Evolutionary conservation across 805 yeast species (phyloP).

Genomic region (Saccharomycopsis olivae): DNA sequence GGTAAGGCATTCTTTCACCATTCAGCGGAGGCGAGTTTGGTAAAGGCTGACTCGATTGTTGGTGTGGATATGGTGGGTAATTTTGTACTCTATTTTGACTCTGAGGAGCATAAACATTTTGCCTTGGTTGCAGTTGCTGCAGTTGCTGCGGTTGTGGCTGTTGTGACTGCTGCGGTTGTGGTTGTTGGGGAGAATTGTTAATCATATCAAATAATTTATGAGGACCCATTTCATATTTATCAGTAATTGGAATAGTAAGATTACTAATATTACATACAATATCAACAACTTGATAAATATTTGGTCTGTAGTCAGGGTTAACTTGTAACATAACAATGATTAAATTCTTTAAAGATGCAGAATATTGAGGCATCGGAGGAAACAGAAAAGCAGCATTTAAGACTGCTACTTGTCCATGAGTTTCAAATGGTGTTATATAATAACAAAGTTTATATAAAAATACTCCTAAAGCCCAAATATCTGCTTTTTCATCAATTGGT

Average conservation of each 20-base stretch:
- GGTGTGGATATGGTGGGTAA: no score
- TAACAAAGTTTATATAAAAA: conserved; percentile 69
- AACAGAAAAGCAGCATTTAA: conserved; percentile 43
- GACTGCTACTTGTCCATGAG: conserved; percentile 47
- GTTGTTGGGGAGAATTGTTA: background rate
- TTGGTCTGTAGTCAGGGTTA: conserved; percentile 66
- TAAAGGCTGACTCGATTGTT: no score
- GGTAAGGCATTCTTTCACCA: background rate
- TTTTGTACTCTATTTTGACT: background rate
- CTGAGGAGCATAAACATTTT: background rate
- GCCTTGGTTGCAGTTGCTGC: background rate
- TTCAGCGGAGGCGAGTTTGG: background rate
- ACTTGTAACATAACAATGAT: conserved; percentile 51
- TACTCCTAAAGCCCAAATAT: conserved; percentile 79
- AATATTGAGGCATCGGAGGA: conserved; percentile 47
- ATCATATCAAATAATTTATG: conserved; percentile 30
- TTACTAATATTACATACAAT: conserved; percentile 57
- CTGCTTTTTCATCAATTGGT: conserved; percentile 74
- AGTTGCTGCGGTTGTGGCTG: background rate
- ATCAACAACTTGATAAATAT: conserved; percentile 57
- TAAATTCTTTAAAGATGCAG: conserved; percentile 51
- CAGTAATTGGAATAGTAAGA: conserved; percentile 33
- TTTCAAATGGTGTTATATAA: conserved; percentile 76
- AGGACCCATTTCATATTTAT: conserved; percentile 36
- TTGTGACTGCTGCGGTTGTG: background rate